These are phyloP conservation scores for Agaricales sp. DNA, from an alignment of 1,284 basidiomycete species.

Conservation along the genomic window DNA sequence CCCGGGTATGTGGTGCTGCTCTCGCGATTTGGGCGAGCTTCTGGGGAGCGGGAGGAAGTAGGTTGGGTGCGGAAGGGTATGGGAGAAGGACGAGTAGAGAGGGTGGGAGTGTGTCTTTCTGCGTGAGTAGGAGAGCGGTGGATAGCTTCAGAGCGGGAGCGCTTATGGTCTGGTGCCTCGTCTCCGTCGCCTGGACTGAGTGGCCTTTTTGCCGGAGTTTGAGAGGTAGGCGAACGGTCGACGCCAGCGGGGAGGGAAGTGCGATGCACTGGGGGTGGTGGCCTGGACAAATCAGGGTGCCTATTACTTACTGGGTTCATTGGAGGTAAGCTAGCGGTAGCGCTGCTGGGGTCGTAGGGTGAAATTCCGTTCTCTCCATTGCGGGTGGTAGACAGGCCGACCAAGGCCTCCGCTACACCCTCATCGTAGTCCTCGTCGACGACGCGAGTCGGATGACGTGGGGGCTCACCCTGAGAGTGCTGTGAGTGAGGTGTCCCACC, in stretches of 20 bases:
- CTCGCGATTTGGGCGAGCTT: neutral
- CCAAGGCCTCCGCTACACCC: slow-evolving; percentile 61
- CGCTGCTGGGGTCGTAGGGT: neutral
- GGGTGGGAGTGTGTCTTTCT: slow-evolving; percentile 37
- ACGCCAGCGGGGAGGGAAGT: slow-evolving; percentile 41
- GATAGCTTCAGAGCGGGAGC: slow-evolving; percentile 45
- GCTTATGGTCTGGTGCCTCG: slow-evolving; percentile 45
- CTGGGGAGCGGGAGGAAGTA: slow-evolving; percentile 25
- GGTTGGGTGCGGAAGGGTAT: slow-evolving; percentile 65
- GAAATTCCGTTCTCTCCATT: neutral
- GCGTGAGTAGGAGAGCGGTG: slow-evolving; percentile 35
- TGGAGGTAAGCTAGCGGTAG: neutral
- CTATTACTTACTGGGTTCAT: neutral
- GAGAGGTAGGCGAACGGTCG: slow-evolving; percentile 40
- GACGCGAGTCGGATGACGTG: slow-evolving; percentile 47
- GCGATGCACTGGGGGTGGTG: no score
- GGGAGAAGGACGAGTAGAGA: slow-evolving; percentile 58
- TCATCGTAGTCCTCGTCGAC: slow-evolving; percentile 82
- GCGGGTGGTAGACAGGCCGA: slow-evolving; percentile 39
- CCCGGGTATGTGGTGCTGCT: neutral
- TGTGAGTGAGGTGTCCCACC: neutral
- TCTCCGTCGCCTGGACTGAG: slow-evolving; percentile 56
- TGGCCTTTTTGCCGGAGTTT: slow-evolving; percentile 44
- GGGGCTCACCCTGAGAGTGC: slow-evolving; percentile 23
- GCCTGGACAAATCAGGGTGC: neutral